These are phyloP conservation scores for Umbelopsis isabellina DNA, from an alignment of 192 early-diverging fungal genomes.

Conservation along the genomic window DNA sequence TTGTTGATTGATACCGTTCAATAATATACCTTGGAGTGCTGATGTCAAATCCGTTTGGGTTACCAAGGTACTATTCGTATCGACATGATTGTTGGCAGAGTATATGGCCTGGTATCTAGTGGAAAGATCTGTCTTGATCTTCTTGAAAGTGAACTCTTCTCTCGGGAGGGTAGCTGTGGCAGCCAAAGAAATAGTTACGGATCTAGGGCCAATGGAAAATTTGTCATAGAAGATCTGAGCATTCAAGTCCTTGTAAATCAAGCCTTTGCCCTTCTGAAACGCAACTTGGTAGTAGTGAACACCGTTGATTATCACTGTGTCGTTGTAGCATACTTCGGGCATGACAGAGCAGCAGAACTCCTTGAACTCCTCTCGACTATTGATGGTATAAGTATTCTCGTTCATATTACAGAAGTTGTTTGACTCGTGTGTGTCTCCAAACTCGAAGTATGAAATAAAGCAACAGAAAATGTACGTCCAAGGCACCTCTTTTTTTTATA, in stretches of 20 bases:
- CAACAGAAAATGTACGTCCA: no score
- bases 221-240: slow-evolving; percentile 17
- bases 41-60: slow-evolving; percentile 1
- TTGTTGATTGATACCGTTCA: slow-evolving; percentile 15
- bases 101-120: slow-evolving; percentile 12
- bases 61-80: slow-evolving; percentile 14
- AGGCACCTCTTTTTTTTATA: not conserved
- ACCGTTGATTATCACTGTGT: slow-evolving; percentile 10
- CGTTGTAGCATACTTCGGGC: slow-evolving; percentile 16
- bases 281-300: slow-evolving; percentile 9
- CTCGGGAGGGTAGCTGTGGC: slow-evolving; percentile 4
- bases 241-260: slow-evolving; percentile 19
- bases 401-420: not conserved
- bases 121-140: slow-evolving; percentile 9
- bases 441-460: not conserved
- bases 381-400: slow-evolving; percentile 4
- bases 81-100: slow-evolving; percentile 11
- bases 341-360: slow-evolving; percentile 20
- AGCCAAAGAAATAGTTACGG: slow-evolving; percentile 1
- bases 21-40: slow-evolving; percentile 6
- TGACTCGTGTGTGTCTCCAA: not conserved
- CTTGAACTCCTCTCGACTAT: slow-evolving; percentile 16
- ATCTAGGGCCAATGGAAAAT: slow-evolving; percentile 13
- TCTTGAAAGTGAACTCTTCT: slow-evolving; percentile 19
- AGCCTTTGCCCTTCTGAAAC: slow-evolving; percentile 17